Base-by-base conservation (phyloP, 129 eudicot species). In the Artemisia tridentata region DNA sequence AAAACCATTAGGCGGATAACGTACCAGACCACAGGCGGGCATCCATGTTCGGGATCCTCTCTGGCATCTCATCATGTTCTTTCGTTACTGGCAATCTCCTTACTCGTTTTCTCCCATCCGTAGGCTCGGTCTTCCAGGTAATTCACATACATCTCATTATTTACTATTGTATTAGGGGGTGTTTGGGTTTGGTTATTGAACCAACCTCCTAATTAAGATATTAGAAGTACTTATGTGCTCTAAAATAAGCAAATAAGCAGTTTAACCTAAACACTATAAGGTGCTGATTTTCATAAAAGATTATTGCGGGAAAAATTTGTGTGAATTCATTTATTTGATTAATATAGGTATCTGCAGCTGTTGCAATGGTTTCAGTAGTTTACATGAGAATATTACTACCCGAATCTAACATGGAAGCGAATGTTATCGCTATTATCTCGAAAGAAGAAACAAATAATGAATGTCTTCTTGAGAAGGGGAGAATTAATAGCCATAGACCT, bases 371-470 rank as follows among this genome's bases (percentile, higher is more conserved):
- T 17, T 77, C 97, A 19, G 69, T 84, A 62, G 61, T 86, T 21
- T 88, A 91, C 78, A 91, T 88, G 97, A 88, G 90, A 72, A 61
- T 86, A 17, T 91, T 91, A n/a, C 89, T 88, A 9, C 82, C 84
- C 2, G 97, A 91, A 58, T 88, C 97, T 53, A 51, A 66, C 19
- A n/a, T 49, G 55, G 61, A 47, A 38, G 60, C 75, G 27, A 25
- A 50, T 64, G 57, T n/a, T 48, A 73, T 78, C 12, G 67, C 52
- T 67, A 58, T 65, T 71, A n/a, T 60, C 21, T 60, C 80, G 19
- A 51, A 50, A 6, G 81, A 80, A 64, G 78, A 38, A 49, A 23
- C 66, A 7, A 25, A 58, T 16, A 13, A 63, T 43, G 84, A 74
- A 55, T 67, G 78, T 69, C 85, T 90, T 38, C 57, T 90, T 8